Evolutionary conservation across 257 asterid species (phyloP).

Genomic region (Knoxia roxburghii): DNA sequence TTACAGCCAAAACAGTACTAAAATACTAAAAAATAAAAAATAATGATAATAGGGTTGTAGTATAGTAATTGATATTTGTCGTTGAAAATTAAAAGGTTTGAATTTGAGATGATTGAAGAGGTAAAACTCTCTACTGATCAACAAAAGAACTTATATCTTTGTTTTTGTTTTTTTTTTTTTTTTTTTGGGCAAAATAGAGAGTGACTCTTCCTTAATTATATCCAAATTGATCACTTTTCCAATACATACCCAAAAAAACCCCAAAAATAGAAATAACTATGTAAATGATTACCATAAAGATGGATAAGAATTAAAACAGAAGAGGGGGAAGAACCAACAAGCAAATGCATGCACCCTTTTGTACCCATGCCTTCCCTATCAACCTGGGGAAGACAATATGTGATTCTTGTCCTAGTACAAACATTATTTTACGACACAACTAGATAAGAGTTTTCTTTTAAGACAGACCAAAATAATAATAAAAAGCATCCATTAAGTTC

Average conservation of each 20-base stretch:
- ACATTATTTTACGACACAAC: slow-evolving; percentile 3
- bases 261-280: background rate
- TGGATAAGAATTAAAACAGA: background rate
- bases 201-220: too few relatives aligned
- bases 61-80: too few relatives aligned
- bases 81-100: too few relatives aligned
- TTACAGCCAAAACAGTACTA: too few relatives aligned
- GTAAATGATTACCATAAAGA: background rate
- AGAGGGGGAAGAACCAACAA: slow-evolving; percentile 7
- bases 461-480: too few relatives aligned
- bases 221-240: background rate
- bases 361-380: background rate
- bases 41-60: too few relatives aligned
- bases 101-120: too few relatives aligned
- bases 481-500: background rate
- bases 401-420: slow-evolving; percentile 13
- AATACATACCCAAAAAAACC: background rate
- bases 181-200: too few relatives aligned
- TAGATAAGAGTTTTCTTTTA: slow-evolving; percentile 1
- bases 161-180: too few relatives aligned
- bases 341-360: slow-evolving; percentile 7
- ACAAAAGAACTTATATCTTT: too few relatives aligned
- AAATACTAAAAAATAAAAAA: too few relatives aligned
- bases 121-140: too few relatives aligned
- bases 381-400: background rate